Evolutionary conservation across 2,329 filamentous ascomycete genomes (phyloP).

Genomic region (Penicillium occitanis): DNA sequence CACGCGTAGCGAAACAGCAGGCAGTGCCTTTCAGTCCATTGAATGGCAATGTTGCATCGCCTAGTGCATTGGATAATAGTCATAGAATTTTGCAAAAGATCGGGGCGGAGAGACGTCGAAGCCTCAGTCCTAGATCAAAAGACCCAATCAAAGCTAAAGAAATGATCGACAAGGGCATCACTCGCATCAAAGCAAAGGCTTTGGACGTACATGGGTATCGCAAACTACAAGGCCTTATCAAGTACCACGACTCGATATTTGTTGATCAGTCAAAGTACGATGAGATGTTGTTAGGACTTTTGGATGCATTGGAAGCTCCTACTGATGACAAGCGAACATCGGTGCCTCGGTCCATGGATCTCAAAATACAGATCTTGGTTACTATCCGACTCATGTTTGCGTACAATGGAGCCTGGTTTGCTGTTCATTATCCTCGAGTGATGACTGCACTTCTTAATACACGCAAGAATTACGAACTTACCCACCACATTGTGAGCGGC

Average conservation of each 20-base stretch:
- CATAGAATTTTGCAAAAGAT: constrained; percentile 36
- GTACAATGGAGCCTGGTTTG: constrained; percentile 38
- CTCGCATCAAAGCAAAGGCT: constrained; percentile 35
- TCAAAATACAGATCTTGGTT: constrained; percentile 45
- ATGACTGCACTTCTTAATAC: constrained; percentile 40
- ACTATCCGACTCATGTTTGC: constrained; percentile 43
- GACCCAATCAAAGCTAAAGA: constrained; percentile 38
- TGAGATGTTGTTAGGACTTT: constrained; percentile 38
- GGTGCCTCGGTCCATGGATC: constrained; percentile 31
- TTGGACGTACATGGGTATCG: constrained; percentile 46
- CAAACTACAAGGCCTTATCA: constrained; percentile 44
- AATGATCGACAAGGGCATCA: constrained; percentile 41
- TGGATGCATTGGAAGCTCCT: constrained; percentile 38
- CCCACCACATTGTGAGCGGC: constrained; percentile 41
- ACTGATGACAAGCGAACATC: constrained; percentile 32
- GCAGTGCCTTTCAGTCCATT: constrained; percentile 19
- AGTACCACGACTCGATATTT: constrained; percentile 39
- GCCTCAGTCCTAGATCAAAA: constrained; percentile 41
- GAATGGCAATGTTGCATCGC: background rate
- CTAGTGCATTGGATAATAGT: constrained; percentile 17
- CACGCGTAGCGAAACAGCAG: constrained; percentile 29
- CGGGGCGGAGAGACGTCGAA: constrained; percentile 32
- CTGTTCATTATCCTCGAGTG: constrained; percentile 35
- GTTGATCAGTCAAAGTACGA: constrained; percentile 39
- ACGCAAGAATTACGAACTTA: constrained; percentile 40